Conservation (phyloP, 2,329 filamentous ascomycete genomes). For the Orbilia quercus region DNA sequence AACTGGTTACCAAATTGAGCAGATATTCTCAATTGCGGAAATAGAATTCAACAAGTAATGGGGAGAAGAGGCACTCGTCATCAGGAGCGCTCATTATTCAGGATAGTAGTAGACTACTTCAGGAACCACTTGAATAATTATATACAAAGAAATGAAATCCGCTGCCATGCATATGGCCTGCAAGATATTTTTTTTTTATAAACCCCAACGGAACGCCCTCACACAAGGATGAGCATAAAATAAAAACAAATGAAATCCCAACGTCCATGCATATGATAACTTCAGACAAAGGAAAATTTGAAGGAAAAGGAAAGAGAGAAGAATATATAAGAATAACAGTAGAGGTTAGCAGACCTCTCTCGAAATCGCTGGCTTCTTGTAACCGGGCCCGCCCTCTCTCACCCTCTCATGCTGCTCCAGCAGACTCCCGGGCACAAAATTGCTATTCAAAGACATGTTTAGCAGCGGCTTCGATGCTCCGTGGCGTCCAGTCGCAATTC, state of each 20-base stretch:
- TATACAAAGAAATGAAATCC: constrained; percentile 66
- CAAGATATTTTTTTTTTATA: constrained; percentile 8
- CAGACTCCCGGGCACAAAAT: constrained; percentile 46
- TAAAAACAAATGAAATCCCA: constrained; percentile 45
- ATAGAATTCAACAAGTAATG: background rate
- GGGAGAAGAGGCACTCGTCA: background rate
- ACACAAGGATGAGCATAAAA: constrained; percentile 7
- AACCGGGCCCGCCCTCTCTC: constrained; percentile 35
- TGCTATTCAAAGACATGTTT: constrained; percentile 51
- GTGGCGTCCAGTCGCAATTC: constrained; percentile 43
- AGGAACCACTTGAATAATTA: background rate
- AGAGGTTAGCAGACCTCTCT: constrained; percentile 33
- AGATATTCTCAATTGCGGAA: background rate
- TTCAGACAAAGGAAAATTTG: constrained; percentile 18
- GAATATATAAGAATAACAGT: background rate
- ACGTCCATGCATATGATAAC: constrained; percentile 5
- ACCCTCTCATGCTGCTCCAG: constrained; percentile 55
- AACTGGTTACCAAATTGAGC: too few species aligned
- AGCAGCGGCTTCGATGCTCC: constrained; percentile 38
- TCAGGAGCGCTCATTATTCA: constrained; percentile 4
- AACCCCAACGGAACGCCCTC: constrained; percentile 34
- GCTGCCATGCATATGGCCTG: constrained; percentile 61
- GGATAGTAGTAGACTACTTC: background rate
- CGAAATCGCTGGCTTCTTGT: constrained; percentile 32
- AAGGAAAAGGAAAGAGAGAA: constrained; percentile 18